Evolutionary conservation across 495 filamentous ascomycete genomes (phyloP).

Genomic region (Xylaria acuta): DNA sequence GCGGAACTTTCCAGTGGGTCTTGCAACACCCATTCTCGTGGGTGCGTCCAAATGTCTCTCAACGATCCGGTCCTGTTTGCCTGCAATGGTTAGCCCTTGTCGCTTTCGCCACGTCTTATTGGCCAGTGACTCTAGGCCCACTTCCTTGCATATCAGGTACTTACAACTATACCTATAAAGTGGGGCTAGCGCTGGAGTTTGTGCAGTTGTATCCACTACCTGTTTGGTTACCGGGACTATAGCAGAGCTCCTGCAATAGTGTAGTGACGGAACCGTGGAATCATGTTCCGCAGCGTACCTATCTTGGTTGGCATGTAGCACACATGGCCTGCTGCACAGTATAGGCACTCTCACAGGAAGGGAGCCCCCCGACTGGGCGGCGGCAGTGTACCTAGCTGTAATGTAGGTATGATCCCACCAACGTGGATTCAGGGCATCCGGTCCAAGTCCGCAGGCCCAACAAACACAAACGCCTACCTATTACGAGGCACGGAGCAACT

Average conservation of each 20-base stretch:
- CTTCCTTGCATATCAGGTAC: not conserved
- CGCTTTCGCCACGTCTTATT: constrained; percentile 5
- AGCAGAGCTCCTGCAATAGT: constrained; percentile 13
- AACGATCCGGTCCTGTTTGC: constrained; percentile 21
- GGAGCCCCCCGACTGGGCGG: constrained; percentile 25
- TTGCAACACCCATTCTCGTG: constrained; percentile 7
- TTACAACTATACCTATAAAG: not conserved
- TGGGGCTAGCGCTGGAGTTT: constrained; percentile 3
- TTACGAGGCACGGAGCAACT: not conserved
- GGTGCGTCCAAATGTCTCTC: constrained; percentile 21
- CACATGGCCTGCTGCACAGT: constrained; percentile 2
- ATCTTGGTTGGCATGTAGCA: not conserved
- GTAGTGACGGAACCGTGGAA: constrained; percentile 16
- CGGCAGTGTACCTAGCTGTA: constrained; percentile 9
- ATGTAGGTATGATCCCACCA: constrained; percentile 21
- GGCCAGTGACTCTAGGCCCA: not conserved
- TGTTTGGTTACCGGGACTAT: not conserved
- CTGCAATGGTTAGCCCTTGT: not conserved
- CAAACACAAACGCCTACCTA: not conserved
- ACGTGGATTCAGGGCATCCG: constrained; percentile 20
- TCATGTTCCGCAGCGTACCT: constrained; percentile 4
- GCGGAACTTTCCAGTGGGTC: not conserved
- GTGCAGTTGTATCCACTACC: not conserved
- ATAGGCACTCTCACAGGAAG: constrained; percentile 1
- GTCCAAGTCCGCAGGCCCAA: not conserved